Evolutionary conservation across 169 alveolate genomes (phyloP), one percentile per base, ranked within the genome.

Genomic region (Plasmodium ovale): DNA sequence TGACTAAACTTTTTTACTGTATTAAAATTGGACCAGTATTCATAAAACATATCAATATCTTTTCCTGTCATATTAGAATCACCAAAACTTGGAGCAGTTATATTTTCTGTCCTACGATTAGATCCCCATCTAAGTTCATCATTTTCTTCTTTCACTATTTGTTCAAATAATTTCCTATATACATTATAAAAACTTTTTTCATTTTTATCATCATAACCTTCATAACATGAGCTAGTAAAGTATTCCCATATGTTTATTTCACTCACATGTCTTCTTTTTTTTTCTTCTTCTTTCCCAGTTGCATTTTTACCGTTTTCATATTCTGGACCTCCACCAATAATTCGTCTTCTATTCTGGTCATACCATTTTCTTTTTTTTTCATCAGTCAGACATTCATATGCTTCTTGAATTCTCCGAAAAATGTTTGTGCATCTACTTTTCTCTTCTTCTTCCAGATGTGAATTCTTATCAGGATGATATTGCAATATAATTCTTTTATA

Each of bases 391-490:
- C 96, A 94, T 91, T 95, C 97, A 91, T 95, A 94, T 6, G 98
- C 97, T 65, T 96, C 94, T 60, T 96, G 96, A 62, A 95, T 89
- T 49, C 84, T 71, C 70, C 94, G 84, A 93, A 95, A 95, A 31
- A 92, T 93, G 33, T 92, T 92, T 49, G 93, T 93, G 68, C 93
- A 95, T 25, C 94, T 95, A 47, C 87, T 92, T 21, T 60, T 42
- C 10, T 77, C 77, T 23, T 77, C 88, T 37, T 60, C 88, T 0
- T 56, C 0, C 33, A 91, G 69, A 82, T 91, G 94, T 9, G 84
- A 71, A 62, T 94, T 92, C 89, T 97, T 97, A 74, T 96, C 99
- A 10, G 99, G 98, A 87, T 97, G 99, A 72, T 91, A 94, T 42
- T 84, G 94, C n/a, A 93, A 70, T 0, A 96, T 97, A 1, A 92